Evolutionary conservation across 1,139 yeast genomes (phyloP).

Genomic region (Schwanniomyces etchellsii): DNA sequence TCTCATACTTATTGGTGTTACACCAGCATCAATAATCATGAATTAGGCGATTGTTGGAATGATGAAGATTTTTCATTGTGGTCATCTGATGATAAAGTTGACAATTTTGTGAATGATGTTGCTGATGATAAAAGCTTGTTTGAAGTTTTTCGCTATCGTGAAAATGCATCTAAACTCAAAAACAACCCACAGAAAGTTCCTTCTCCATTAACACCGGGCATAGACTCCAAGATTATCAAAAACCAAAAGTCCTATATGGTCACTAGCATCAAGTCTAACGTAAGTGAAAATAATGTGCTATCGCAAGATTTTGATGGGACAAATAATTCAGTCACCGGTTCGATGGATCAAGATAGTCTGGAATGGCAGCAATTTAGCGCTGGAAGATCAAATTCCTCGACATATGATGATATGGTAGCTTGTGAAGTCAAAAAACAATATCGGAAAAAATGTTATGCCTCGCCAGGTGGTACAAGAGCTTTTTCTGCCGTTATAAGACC

Average conservation of each 20-base stretch:
- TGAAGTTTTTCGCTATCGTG: no score
- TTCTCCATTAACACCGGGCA: background rate
- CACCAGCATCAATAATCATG: conserved; percentile 62
- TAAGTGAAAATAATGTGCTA: background rate
- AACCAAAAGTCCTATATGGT: background rate
- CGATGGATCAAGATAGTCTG: background rate
- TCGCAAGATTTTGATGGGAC: background rate
- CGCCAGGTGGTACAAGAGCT: conserved; percentile 64
- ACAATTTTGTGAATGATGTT: conserved; percentile 4
- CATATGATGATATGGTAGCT: background rate
- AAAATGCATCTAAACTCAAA: no score
- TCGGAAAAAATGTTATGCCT: conserved; percentile 29
- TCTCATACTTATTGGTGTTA: conserved; percentile 87
- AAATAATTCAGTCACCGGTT: background rate
- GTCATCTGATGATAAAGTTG: conserved; percentile 59
- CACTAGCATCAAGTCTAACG: background rate
- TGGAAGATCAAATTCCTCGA: background rate
- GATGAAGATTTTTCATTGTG: conserved; percentile 88
- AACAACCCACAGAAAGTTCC: background rate
- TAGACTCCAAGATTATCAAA: background rate
- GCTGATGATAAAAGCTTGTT: conserved; percentile 1
- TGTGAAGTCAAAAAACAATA: conserved; percentile 10
- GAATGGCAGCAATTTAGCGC: background rate
- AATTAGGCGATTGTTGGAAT: conserved; percentile 90
- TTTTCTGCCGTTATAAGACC: conserved; percentile 70